Evolutionary conservation across 176 grass and related monocot genomes (phyloP).

Genomic region (Elaeis guineensis): DNA sequence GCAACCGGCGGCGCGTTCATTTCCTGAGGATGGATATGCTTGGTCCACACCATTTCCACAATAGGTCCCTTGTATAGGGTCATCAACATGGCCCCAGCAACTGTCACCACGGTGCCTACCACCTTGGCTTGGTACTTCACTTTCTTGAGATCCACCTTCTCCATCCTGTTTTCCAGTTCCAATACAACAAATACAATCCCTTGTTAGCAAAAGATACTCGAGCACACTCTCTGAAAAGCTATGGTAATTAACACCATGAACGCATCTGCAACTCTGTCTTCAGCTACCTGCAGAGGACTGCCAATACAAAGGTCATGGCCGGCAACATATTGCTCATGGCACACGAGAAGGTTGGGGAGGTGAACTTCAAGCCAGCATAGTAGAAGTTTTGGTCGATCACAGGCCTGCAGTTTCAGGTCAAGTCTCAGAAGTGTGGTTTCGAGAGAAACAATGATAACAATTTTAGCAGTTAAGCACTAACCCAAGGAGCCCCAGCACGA

Average conservation of each 20-base stretch:
- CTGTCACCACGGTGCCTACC: conserved; percentile 9
- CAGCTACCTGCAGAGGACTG: conserved; percentile 3
- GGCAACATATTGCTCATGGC: conserved; percentile 22
- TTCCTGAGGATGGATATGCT: neutral
- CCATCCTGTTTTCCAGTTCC: conserved; percentile 3
- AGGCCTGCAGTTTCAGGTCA: neutral
- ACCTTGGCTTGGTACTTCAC: conserved; percentile 14
- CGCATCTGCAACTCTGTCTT: neutral
- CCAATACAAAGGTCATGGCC: conserved; percentile 15
- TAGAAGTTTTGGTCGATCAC: conserved; percentile 19
- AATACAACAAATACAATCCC: no score
- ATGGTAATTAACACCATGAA: no score
- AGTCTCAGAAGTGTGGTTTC: neutral
- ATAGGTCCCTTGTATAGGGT: conserved; percentile 14
- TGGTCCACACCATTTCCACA: conserved; percentile 1
- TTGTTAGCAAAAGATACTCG: no score
- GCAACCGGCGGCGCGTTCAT: neutral
- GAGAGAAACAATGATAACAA: neutral
- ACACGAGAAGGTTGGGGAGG: conserved; percentile 18
- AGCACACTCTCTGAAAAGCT: no score
- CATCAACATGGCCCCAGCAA: conserved; percentile 19
- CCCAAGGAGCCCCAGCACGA: conserved; percentile 14
- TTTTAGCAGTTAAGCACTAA: neutral
- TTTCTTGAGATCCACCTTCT: conserved; percentile 17
- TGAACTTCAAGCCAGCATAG: conserved; percentile 9